Conservation (phyloP, 2,329 filamentous ascomycete genomes). For the Dendryphion nanum region DNA sequence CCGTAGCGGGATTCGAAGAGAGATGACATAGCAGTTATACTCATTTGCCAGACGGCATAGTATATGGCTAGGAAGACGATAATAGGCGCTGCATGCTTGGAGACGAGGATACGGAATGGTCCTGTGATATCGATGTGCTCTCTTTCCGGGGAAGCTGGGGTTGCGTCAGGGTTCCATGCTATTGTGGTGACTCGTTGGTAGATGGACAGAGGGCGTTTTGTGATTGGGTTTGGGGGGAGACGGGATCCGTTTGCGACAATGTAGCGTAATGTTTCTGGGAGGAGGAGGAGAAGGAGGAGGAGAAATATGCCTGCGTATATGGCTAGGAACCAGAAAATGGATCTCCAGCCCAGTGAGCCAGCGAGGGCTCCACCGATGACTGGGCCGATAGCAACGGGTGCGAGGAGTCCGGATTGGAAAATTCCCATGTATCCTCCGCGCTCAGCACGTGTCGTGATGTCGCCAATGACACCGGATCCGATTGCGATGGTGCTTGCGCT, state of each 20-base stretch:
- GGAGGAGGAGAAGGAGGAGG: constrained; percentile 26
- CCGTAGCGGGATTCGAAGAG: constrained; percentile 8
- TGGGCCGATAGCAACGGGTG: constrained; percentile 43
- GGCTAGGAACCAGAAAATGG: constrained; percentile 55
- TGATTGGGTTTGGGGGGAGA: constrained; percentile 1
- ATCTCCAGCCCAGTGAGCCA: constrained; percentile 50
- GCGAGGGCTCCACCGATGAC: constrained; percentile 51
- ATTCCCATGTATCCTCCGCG: constrained; percentile 44
- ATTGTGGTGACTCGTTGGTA: constrained; percentile 27
- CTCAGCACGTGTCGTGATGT: constrained; percentile 43
- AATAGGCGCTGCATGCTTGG: constrained; percentile 3
- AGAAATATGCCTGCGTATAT: constrained; percentile 45
- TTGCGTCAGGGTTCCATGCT: background rate
- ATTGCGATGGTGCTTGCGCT: constrained; percentile 46
- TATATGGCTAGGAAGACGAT: constrained; percentile 7
- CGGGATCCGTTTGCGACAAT: constrained; percentile 6
- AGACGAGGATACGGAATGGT: constrained; percentile 30
- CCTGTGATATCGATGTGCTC: constrained; percentile 41
- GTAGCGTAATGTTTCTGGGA: constrained; percentile 41
- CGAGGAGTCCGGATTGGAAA: constrained; percentile 39
- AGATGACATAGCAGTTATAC: constrained; percentile 5
- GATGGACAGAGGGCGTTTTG: background rate
- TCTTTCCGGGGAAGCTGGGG: background rate
- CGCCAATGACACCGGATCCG: constrained; percentile 42
- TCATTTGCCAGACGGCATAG: constrained; percentile 3